These are phyloP conservation scores for Neofusicoccum parvum DNA, from an alignment of 2,329 filamentous ascomycete species.

Conservation along the genomic window DNA sequence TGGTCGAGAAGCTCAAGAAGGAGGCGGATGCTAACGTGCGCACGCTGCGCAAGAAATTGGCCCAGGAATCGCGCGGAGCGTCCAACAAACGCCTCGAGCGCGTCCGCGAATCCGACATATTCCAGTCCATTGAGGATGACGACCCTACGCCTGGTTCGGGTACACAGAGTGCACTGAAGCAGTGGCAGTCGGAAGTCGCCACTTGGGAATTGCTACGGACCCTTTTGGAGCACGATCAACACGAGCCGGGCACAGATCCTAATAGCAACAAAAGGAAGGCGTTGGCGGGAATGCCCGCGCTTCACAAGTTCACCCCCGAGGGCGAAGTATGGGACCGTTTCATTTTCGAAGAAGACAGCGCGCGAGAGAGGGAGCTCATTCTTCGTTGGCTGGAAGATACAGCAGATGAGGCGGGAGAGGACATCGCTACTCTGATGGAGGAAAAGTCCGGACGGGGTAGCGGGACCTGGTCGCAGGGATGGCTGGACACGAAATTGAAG, in stretches of 20 bases:
- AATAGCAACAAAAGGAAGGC: slow-evolving; percentile 36
- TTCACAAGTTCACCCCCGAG: slow-evolving; percentile 59
- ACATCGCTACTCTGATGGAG: slow-evolving; percentile 74
- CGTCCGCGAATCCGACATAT: slow-evolving; percentile 19
- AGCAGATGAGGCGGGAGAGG: slow-evolving; percentile 66
- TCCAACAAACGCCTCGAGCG: slow-evolving; percentile 34
- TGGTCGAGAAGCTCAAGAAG: slow-evolving; percentile 47
- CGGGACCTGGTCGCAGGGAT: slow-evolving; percentile 82
- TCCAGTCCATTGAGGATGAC: slow-evolving; percentile 31
- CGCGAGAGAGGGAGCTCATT: slow-evolving; percentile 76
- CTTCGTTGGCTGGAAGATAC: slow-evolving; percentile 85
- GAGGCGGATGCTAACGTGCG: slow-evolving; percentile 55
- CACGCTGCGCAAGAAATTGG: slow-evolving; percentile 47
- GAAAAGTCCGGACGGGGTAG: slow-evolving; percentile 72
- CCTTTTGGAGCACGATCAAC: slow-evolving; percentile 69
- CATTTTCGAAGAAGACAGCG: slow-evolving; percentile 69
- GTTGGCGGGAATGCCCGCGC: slow-evolving; percentile 28
- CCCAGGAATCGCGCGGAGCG: slow-evolving; percentile 40
- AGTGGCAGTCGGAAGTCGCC: slow-evolving; percentile 80
- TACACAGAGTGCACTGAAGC: slow-evolving; percentile 52
- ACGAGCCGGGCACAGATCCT: slow-evolving; percentile 37
- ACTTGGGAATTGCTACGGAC: slow-evolving; percentile 86
- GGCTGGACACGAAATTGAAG: slow-evolving; percentile 85
- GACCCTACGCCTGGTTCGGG: slow-evolving; percentile 26
- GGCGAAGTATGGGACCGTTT: slow-evolving; percentile 73